Evolutionary conservation across 78 protist genomes (phyloP), one percentile per base, ranked within the genome.

Genomic region (Capsaspora owczarzaki): DNA sequence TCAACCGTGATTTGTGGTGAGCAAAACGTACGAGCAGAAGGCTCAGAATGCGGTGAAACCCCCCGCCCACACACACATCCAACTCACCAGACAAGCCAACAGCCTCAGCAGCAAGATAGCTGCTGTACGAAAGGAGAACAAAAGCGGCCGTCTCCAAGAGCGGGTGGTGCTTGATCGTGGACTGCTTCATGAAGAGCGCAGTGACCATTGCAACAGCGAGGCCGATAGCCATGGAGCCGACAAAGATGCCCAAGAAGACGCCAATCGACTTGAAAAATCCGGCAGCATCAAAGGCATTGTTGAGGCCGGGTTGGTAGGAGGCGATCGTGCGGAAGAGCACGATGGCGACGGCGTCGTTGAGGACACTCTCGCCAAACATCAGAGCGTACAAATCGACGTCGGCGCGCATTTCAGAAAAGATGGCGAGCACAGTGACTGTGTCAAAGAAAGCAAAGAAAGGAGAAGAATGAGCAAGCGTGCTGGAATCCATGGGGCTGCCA

Each of bases 331-430:
- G n/a, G n/a, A n/a, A 86, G 22, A 86, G 31, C 31, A 72, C 85
- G 35, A 86, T 76, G 69, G 89, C 85, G 16, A 86, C 82, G 8
- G 89, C 89, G 70, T 86, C 91, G 82, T 88, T 88, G 47, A 88
- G 74, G 10, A 82, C 74, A 19, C 80, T 61, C 63, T 88, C 91
- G 37, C 91, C 91, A 83, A 88, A 88, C 35, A 88, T 82, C 31
- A 79, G 61, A 29, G 77, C 53, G 31, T 83, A 60, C 44, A 88
- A 16, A 25, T 60, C 69, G 33, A 20, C 82, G 72, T 88, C 80
- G 14, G 60, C 91, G 71, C 75, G 82, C 41, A 93, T 16, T 0
- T 78, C 87, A 49, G 51, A 49, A 61, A 88, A 83, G 74, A 88
- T 88, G 37, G 87, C 87, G 35, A 88, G 78, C 49, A 74, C 81